A percentile compares a stretch with the other conserved stretches of the same genome.
Conservation (phyloP, 108 stramenopile genomes). For the Cyclotella distinguenda region DNA sequence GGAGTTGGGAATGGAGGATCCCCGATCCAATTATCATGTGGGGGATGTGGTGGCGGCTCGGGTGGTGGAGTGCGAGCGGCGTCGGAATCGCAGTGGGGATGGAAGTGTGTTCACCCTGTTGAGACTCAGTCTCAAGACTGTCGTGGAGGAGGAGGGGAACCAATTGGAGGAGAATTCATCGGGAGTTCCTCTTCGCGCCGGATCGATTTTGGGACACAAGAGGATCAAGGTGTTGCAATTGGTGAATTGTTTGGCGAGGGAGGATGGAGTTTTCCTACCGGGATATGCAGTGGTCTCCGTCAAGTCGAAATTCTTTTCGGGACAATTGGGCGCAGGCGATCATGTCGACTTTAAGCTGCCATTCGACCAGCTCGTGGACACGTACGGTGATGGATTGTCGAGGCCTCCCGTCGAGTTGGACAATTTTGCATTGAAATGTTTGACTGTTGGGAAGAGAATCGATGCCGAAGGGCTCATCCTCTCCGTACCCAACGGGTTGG, state of each 20-base stretch:
- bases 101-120: conserved; percentile 29
- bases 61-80: conserved; percentile 54
- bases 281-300: conserved; percentile 80
- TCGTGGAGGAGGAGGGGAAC: conserved; percentile 24
- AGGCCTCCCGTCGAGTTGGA: conserved; percentile 62
- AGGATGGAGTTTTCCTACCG: conserved; percentile 55
- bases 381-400: conserved; percentile 55
- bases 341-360: conserved; percentile 78
- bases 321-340: conserved; percentile 18
- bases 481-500: conserved; percentile 52
- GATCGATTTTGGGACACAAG: conserved; percentile 65
- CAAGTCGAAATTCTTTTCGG: conserved; percentile 71
- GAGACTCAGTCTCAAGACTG: conserved; percentile 44
- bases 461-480: conserved; percentile 69
- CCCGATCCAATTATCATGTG: conserved; percentile 58
- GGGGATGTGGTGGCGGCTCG: conserved; percentile 81
- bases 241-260: conserved; percentile 45
- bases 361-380: conserved; percentile 75
- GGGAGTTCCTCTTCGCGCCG: conserved; percentile 48
- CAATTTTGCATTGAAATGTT: conserved; percentile 46
- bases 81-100: conserved; percentile 31
- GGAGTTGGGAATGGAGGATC: conserved; percentile 83
- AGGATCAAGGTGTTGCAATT: conserved; percentile 78
- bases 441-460: conserved; percentile 78
- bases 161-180: conserved; percentile 17